These are phyloP conservation scores for Ogataea saltuana DNA, from an alignment of 805 yeast genomes.

Conservation along the genomic window DNA sequence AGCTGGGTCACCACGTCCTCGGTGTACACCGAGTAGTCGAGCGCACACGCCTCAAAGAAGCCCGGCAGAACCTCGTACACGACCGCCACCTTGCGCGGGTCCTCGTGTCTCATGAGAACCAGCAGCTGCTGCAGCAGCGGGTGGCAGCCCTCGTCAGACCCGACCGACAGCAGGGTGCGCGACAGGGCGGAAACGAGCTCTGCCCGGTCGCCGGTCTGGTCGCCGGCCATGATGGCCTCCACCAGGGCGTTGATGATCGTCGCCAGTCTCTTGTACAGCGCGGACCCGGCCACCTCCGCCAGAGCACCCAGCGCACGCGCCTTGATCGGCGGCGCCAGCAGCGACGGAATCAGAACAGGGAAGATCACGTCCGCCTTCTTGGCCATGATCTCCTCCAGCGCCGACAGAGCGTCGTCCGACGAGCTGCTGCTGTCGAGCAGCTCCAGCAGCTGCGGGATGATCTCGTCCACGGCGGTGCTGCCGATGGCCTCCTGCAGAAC, in stretches of 20 bases:
- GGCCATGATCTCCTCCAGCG: slow-evolving; percentile 89
- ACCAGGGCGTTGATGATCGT: slow-evolving; percentile 74
- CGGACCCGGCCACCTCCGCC: slow-evolving; percentile 87
- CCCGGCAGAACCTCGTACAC: slow-evolving; percentile 66
- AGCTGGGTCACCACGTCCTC: slow-evolving; percentile 74
- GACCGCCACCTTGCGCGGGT: slow-evolving; percentile 59
- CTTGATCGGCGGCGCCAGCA: slow-evolving; percentile 80
- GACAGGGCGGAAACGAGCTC: slow-evolving; percentile 61
- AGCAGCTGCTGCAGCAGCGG: slow-evolving; percentile 81
- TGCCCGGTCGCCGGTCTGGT: slow-evolving; percentile 32
- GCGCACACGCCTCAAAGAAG: slow-evolving; percentile 63
- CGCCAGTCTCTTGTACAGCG: slow-evolving; percentile 71
- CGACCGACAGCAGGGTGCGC: slow-evolving; percentile 69
- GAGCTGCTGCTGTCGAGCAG: slow-evolving; percentile 52
- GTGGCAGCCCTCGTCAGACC: slow-evolving; percentile 77
- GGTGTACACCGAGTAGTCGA: slow-evolving; percentile 72
- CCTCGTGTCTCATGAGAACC: slow-evolving; percentile 75
- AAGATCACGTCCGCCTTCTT: slow-evolving; percentile 86
- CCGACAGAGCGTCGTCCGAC: slow-evolving; percentile 78
- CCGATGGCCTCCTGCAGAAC: slow-evolving; percentile 81
- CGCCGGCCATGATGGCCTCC: slow-evolving; percentile 46
- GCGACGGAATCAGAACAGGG: slow-evolving; percentile 88
- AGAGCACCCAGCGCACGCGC: slow-evolving; percentile 86
- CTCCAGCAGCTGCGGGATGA: slow-evolving; percentile 78
- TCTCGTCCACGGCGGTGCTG: slow-evolving; percentile 80